Evolutionary conservation across 2,329 filamentous ascomycete species (phyloP), one percentile per base, ranked within the genome.

Genomic region (Cytospora chrysosperma): DNA sequence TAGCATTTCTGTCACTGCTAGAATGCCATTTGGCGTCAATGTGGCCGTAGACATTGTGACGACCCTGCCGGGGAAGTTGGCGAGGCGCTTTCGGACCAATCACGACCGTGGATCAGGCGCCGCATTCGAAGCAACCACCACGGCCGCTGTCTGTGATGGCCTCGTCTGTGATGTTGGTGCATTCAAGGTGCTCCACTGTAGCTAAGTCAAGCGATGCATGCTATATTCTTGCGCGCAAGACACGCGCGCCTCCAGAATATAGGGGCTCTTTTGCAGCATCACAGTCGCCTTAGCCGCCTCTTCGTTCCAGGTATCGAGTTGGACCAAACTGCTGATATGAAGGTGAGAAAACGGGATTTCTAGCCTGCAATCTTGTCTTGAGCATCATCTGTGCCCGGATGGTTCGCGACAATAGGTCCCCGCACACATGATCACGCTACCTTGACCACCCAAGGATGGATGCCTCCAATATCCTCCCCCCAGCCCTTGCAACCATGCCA

Each of bases 41-140:
- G 53, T 24, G 13, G 27, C 61, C 4, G 60, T 37, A 37, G 27
- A 27, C n/a, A 24, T 47, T 60, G 58, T 60, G 58, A 60, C 58
- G 34, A 54, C 24, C 58, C 26, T 49, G n/a, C 40, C 47, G 49
- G 55, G n/a, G 56, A 47, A 59, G 49, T 34, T 56, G 47, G n/a
- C 21, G 30, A 43, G 56, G 56, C 52, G 56, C 61, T 43, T 55
- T 30, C 17, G 21, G 28, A 34, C 64, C 64, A 61, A 65, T 65
- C 53, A 57, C 15, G 8, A n/a, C 12, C 53, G 30, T 52, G 49
- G 12, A 21, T 15, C 52, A 57, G 61, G 53, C 64, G 53, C 56
- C 60, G 24, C 5, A 26, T 24, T n/a, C 5, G 30, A n/a, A 12
- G 21, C 30, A 9, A 50, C 27, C 27, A 27, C 32, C 26, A 27